Percentiles rank a stretch among this genome's conserved stretches.
Conservation (phyloP, 495 filamentous ascomycete genomes). For the Monascus purpureus region DNA sequence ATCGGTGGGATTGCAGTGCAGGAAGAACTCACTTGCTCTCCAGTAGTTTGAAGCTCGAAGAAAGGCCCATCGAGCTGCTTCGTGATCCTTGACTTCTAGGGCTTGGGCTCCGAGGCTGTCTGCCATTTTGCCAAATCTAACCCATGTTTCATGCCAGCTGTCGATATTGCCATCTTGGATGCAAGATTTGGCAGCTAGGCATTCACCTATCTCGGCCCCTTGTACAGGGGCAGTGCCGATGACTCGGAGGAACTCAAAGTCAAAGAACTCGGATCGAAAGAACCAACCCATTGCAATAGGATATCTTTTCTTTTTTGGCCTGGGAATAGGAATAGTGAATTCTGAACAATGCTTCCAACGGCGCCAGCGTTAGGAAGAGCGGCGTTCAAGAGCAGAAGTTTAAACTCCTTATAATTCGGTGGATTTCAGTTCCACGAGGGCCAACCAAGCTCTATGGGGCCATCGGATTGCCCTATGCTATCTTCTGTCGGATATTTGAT, state of each 20-base stretch:
- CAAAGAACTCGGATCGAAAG: conserved; percentile 21
- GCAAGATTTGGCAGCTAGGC: conserved; percentile 18
- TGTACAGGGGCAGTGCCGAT: conserved; percentile 20
- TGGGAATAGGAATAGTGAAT: no score
- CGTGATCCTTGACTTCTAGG: conserved; percentile 6
- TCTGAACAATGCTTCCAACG: no score
- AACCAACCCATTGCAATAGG: no score
- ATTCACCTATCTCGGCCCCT: conserved; percentile 29
- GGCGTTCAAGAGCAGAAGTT: no score
- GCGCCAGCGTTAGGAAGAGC: no score
- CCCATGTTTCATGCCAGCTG: conserved; percentile 24
- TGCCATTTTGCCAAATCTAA: conserved; percentile 11
- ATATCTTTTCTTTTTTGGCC: no score
- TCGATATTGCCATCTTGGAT: conserved; percentile 26
- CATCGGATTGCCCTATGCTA: no score
- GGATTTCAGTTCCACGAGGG: neutral
- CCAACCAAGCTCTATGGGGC: neutral
- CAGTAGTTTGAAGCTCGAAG: conserved; percentile 29
- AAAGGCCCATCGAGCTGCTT: conserved; percentile 14
- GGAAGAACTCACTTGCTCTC: conserved; percentile 22
- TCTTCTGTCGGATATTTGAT: no score
- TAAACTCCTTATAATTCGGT: conserved; percentile 4
- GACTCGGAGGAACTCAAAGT: conserved; percentile 33
- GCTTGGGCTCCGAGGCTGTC: conserved; percentile 21
- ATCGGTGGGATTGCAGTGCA: conserved; percentile 8